These are phyloP conservation scores for Gonium pectorale DNA, from an alignment of 139 green algal genomes.

Conservation along the genomic window DNA sequence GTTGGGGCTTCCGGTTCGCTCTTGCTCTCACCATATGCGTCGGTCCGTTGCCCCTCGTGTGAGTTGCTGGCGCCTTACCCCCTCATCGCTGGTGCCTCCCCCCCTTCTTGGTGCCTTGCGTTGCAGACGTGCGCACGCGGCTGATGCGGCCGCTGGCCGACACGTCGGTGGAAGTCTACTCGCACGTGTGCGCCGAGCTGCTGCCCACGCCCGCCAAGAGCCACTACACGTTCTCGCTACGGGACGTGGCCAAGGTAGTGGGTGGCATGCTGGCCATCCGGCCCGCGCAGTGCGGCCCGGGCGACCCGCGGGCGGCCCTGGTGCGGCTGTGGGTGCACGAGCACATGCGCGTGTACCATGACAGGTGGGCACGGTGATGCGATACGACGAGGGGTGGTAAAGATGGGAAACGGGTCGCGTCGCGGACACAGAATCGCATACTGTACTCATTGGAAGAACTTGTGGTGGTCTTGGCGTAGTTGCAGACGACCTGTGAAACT, in stretches of 20 bases:
- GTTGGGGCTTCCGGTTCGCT: too few species aligned
- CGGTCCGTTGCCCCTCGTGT: too few species aligned
- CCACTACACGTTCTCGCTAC: constrained; percentile 90
- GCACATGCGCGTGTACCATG: constrained; percentile 80
- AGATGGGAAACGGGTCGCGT: too few species aligned
- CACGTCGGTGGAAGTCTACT: constrained; percentile 73
- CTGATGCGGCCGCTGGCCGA: constrained; percentile 74
- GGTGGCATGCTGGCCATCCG: constrained; percentile 76
- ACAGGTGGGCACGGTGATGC: constrained; percentile 49
- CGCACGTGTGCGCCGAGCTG: constrained; percentile 65
- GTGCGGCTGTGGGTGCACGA: constrained; percentile 83
- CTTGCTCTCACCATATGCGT: too few species aligned
- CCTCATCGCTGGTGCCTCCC: too few species aligned
- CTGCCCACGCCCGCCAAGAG: constrained; percentile 80
- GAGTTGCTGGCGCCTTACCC: too few species aligned
- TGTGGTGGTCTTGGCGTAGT: too few species aligned
- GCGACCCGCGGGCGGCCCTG: constrained; percentile 54
- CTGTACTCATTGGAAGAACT: too few species aligned
- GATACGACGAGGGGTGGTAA: too few species aligned
- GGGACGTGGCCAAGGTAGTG: constrained; percentile 85
- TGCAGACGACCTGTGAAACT: too few species aligned
- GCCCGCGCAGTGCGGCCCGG: constrained; percentile 58
- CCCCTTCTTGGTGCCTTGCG: too few species aligned
- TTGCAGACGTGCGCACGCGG: constrained; percentile 53
- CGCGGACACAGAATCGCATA: too few species aligned